Evolutionary conservation across 108 stramenopile species (phyloP), one percentile per base, ranked within the genome.

Genomic region (Ochromonas danica): DNA sequence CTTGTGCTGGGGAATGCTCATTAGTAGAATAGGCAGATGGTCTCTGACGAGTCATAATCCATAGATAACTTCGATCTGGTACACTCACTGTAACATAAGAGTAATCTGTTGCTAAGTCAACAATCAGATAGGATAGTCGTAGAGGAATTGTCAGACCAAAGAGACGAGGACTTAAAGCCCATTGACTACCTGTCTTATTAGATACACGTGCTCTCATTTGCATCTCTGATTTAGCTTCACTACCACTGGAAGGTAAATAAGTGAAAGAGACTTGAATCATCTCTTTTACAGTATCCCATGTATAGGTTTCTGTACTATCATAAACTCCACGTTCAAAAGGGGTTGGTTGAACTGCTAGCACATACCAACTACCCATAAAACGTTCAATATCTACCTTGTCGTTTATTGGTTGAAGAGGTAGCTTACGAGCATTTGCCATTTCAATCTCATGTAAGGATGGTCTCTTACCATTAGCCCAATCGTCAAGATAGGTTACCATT

Each of bases 401-500:
- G 6, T 38, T 57, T 25, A 75, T 42, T 41, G 72, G 10, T 10
- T 17, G 3, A 6, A 75, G 25, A 6, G 72, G 72, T 14, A 35
- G 35, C 33, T 14, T 10, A 22, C 31, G 17, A 28, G 35, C 27
- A 36, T 6, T 25, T 31, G 6, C 31, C 40, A 10, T 27, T 60
- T 75, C 31, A 28, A 41, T 31, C 40, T 75, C 72, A 14, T 17
- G 14, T 28, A 27, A 6, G 6, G 31, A 28, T 28, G 45, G 43
- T 41, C 72, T 3, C 17, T 27, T 60, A 6, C 27, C 72, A 36
- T 33, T 17, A 28, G 40, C 6, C 45, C 45, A 45, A 36, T 28
- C 39, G 81, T 90, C 65, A 78, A 90, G 71, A 79, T 82, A 88
- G 1, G 79, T 74, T 91, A 96, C 88, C 92, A 96, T 92, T 0